Evolutionary conservation across 148 eudicot species (phyloP).

Genomic region (Rhododendron simsii): DNA sequence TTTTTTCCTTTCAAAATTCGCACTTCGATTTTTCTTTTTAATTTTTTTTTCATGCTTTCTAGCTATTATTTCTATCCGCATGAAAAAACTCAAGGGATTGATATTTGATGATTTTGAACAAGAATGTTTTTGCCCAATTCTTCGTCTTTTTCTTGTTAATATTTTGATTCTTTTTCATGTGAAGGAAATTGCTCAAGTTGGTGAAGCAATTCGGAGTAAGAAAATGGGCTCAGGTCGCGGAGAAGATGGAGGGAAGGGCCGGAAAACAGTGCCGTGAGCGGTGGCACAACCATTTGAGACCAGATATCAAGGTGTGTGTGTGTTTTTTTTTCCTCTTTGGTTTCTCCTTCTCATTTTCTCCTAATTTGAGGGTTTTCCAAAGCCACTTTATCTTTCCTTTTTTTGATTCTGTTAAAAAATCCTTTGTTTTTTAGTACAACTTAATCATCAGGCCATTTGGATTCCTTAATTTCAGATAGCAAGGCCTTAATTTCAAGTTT

Average conservation of each 20-base stretch:
- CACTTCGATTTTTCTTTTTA: not conserved
- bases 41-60: not conserved
- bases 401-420: not conserved
- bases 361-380: not conserved
- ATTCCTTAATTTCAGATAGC: not conserved
- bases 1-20: not conserved
- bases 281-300: slow-evolving; percentile 73
- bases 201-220: slow-evolving; percentile 40
- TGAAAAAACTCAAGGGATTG: not conserved
- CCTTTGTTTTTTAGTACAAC: not conserved
- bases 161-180: not conserved
- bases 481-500: not conserved
- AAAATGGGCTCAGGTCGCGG: slow-evolving; percentile 56
- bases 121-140: not conserved
- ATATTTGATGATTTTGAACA: not conserved
- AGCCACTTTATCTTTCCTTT: not conserved
- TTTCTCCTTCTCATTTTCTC: not conserved
- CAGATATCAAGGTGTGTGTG: slow-evolving; percentile 64
- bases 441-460: not conserved
- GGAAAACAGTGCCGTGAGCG: slow-evolving; percentile 85
- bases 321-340: not conserved
- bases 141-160: not conserved
- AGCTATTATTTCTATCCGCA: not conserved
- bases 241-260: slow-evolving; percentile 41
- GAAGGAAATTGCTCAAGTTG: slow-evolving; percentile 38